Conservation (phyloP, 106 monocot species). For the Acorus gramineus region DNA sequence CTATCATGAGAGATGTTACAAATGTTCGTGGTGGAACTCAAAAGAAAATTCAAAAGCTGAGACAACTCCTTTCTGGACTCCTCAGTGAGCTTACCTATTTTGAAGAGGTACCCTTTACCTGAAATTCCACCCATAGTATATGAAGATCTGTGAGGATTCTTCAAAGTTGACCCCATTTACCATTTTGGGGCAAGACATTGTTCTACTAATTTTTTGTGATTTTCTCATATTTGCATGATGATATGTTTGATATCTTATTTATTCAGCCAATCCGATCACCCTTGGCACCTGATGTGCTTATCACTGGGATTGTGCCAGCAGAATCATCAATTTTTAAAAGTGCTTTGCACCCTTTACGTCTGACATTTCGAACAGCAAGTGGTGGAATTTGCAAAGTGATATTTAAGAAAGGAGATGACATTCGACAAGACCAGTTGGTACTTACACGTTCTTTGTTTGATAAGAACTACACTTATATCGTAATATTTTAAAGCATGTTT, state of each 20-base stretch:
- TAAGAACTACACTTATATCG: neutral
- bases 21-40: constrained; percentile 83
- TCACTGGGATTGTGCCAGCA: constrained; percentile 77
- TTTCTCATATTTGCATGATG: no score
- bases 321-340: constrained; percentile 98
- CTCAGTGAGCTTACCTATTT: constrained; percentile 94
- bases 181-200: neutral
- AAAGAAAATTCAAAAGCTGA: constrained; percentile 92
- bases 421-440: constrained; percentile 98
- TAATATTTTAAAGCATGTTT: neutral
- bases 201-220: neutral
- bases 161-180: no score
- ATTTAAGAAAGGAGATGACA: constrained; percentile 96
- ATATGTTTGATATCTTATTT: neutral
- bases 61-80: constrained; percentile 77
- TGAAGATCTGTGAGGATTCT: no score
- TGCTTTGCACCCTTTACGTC: constrained; percentile 69
- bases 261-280: constrained; percentile 92
- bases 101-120: constrained; percentile 60
- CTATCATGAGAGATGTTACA: constrained; percentile 88
- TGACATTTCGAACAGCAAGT: constrained; percentile 68
- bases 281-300: constrained; percentile 62
- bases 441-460: neutral
- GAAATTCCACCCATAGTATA: no score
- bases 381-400: constrained; percentile 84